Conservation (phyloP, 257 asterid species). For the Solanum virginianum region DNA sequence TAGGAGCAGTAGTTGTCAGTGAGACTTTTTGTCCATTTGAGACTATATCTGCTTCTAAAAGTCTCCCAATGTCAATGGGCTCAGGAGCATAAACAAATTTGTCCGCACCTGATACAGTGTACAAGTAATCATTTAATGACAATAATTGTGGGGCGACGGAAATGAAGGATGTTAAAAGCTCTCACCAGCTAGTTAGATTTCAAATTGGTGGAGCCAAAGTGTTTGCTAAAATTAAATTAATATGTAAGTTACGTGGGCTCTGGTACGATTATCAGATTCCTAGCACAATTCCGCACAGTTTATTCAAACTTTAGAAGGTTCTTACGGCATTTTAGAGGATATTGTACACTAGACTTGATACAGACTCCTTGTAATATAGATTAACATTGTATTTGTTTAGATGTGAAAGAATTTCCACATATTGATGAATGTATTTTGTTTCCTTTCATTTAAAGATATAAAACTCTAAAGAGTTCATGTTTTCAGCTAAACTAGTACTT, state of each 20-base stretch:
- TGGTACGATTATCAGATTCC: not conserved
- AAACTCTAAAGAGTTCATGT: not conserved
- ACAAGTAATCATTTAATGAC: not conserved
- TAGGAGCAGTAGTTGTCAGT: slow-evolving; percentile 47
- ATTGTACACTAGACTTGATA: not conserved
- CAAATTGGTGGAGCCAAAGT: not conserved
- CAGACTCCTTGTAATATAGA: not conserved
- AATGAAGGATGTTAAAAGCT: not conserved
- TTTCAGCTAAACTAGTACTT: too few relatives aligned
- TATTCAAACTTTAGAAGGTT: not conserved
- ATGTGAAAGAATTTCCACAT: not conserved
- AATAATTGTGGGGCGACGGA: not conserved
- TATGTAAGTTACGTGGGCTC: not conserved
- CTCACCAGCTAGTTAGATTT: not conserved
- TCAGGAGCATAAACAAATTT: slow-evolving; percentile 87
- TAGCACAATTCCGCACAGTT: not conserved
- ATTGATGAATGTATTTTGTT: not conserved
- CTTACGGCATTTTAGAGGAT: not conserved
- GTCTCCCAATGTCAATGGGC: slow-evolving; percentile 78
- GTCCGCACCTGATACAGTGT: slow-evolving; percentile 51
- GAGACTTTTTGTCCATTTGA: slow-evolving; percentile 41
- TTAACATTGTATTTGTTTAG: not conserved
- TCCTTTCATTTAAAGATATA: not conserved
- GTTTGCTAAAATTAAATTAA: not conserved
- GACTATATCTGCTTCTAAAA: slow-evolving; percentile 63